Conservation (phyloP, 257 asterid genomes). For the Lithospermum erythrorhizon region DNA sequence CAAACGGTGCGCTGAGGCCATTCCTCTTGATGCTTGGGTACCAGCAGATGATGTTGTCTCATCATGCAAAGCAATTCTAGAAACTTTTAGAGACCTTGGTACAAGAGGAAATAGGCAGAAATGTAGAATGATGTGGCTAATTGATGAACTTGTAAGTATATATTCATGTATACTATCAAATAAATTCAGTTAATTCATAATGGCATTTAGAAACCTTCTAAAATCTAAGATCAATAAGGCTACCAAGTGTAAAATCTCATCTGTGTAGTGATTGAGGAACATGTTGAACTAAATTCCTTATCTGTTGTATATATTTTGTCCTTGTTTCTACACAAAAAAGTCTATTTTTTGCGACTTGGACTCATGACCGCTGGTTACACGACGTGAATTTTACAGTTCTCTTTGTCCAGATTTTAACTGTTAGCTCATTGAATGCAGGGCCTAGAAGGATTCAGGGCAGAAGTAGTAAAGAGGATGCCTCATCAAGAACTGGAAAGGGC, state of each 20-base stretch:
- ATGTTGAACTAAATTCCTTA: too few relatives aligned
- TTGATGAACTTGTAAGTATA: constrained; percentile 85
- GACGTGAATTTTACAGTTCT: background rate
- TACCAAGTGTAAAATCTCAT: background rate
- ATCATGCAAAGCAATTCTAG: constrained; percentile 69
- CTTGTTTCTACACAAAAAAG: too few relatives aligned
- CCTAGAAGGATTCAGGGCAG: constrained; percentile 73
- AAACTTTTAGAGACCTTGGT: constrained; percentile 82
- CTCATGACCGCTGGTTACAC: too few relatives aligned
- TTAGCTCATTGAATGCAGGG: constrained; percentile 37
- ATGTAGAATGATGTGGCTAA: constrained; percentile 97
- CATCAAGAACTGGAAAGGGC: constrained; percentile 43
- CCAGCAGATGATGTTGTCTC: constrained; percentile 83
- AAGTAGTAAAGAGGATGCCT: constrained; percentile 84
- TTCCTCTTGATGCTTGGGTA: constrained; percentile 98
- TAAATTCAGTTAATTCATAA: background rate
- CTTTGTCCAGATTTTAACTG: background rate
- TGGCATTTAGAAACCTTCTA: background rate
- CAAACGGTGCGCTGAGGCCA: constrained; percentile 87
- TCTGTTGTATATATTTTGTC: too few relatives aligned
- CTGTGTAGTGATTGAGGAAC: too few relatives aligned
- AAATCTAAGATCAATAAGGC: background rate
- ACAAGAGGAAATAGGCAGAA: constrained; percentile 84
- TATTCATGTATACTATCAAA: background rate
- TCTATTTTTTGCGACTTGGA: background rate